Conservation (phyloP, 2,329 filamentous ascomycete species). For the Lachnellula cervina region DNA sequence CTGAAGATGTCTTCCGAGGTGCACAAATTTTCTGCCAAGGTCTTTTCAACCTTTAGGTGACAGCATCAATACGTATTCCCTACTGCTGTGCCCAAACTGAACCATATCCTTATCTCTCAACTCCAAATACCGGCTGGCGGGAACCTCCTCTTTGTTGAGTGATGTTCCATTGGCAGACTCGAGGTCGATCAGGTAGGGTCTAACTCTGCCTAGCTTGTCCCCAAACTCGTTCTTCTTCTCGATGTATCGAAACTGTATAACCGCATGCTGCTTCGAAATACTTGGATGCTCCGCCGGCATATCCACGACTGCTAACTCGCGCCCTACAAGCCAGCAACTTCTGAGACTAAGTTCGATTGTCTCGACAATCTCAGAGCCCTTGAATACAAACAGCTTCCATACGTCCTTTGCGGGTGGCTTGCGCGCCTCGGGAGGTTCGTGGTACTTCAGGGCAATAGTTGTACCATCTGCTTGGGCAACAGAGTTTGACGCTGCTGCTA, state of each 20-base stretch:
- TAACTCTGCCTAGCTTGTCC: slow-evolving; percentile 72
- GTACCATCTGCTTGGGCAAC: slow-evolving; percentile 67
- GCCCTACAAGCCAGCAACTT: slow-evolving; percentile 87
- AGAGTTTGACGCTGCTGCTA: slow-evolving; percentile 84
- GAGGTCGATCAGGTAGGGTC: slow-evolving; percentile 87
- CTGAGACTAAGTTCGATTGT: slow-evolving; percentile 71
- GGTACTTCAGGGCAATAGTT: slow-evolving; percentile 83
- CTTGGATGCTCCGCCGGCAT: slow-evolving; percentile 83
- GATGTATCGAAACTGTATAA: slow-evolving; percentile 84
- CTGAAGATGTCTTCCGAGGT: not conserved
- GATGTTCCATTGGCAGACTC: slow-evolving; percentile 88
- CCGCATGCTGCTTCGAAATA: slow-evolving; percentile 92
- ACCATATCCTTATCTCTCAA: slow-evolving; percentile 84
- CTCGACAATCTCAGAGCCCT: slow-evolving; percentile 72
- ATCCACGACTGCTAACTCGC: slow-evolving; percentile 77
- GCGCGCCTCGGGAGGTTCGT: slow-evolving; percentile 88
- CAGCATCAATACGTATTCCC: slow-evolving; percentile 96
- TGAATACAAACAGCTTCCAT: slow-evolving; percentile 94
- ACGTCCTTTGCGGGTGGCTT: slow-evolving; percentile 73
- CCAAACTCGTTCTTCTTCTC: slow-evolving; percentile 83
- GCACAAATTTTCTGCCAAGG: not conserved
- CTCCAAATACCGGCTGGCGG: slow-evolving; percentile 77
- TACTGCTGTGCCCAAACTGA: slow-evolving; percentile 78
- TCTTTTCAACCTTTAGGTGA: slow-evolving; percentile 32
- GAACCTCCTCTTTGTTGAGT: slow-evolving; percentile 71